These are phyloP conservation scores for Trapa incisa DNA, from an alignment of 345 rosid genomes.

Conservation along the genomic window DNA sequence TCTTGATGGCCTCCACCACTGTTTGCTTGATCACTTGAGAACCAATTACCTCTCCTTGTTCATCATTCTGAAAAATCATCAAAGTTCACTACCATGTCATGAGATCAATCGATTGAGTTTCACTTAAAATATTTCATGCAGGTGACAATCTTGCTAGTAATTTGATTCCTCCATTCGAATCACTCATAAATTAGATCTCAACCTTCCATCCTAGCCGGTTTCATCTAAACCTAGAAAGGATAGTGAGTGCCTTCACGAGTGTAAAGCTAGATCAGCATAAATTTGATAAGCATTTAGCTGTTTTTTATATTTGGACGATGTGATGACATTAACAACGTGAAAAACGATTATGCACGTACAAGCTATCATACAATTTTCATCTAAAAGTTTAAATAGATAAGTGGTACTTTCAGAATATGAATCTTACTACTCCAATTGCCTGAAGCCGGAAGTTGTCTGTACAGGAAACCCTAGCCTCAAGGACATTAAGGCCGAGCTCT, in stretches of 20 bases:
- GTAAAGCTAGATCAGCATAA: neutral
- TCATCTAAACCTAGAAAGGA: neutral
- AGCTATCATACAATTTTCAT: too few relatives aligned
- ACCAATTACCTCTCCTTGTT: conserved; percentile 40
- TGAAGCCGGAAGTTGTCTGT: conserved; percentile 55
- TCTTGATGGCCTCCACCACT: conserved; percentile 49
- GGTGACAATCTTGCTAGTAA: too few relatives aligned
- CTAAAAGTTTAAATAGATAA: too few relatives aligned
- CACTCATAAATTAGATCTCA: neutral
- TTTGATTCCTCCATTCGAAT: neutral
- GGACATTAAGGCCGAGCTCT: conserved; percentile 59
- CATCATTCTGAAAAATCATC: conserved; percentile 38
- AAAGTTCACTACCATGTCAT: too few relatives aligned
- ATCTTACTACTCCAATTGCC: conserved; percentile 60
- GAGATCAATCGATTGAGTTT: too few relatives aligned
- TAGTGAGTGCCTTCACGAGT: neutral
- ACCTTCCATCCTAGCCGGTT: neutral
- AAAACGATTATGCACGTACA: neutral
- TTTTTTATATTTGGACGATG: neutral
- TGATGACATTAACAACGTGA: neutral
- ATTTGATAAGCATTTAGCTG: neutral
- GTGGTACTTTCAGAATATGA: neutral
- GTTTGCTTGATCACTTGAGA: conserved; percentile 64
- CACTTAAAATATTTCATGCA: too few relatives aligned
- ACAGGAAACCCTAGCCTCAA: conserved; percentile 95